Base-by-base conservation (phyloP, 805 yeast genomes). In the Ogataea philodendri region DNA sequence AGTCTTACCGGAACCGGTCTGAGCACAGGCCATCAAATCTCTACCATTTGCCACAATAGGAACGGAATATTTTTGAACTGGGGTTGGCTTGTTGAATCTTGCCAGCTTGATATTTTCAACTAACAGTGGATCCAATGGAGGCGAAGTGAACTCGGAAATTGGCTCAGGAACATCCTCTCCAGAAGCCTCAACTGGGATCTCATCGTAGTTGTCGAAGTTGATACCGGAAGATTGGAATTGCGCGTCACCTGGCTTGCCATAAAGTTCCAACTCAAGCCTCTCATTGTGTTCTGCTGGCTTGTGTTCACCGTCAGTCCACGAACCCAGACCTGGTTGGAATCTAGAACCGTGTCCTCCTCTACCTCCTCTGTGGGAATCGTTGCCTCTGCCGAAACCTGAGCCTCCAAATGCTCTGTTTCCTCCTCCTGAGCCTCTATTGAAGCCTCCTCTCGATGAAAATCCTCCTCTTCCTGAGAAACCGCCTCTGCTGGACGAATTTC, bases 1-100 rank as follows among this genome's bases (percentile, higher is more conserved):
- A 60, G 99, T 93, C 72, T 93, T 93, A 78, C 99, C 99, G 41
- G 97, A 89, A 55, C 98, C 98, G 3, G 98, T 93, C 41, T 96
- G 97, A 1, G 97, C 97, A 71, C 96, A 86, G 1, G 96, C 96
- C 44, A 93, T 67, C 32, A 93, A 63, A 56, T 90, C 97, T 49
- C 95, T 76, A 18, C 72, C 74, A 30, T 73, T 68, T 28, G 85
- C 65, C 18, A 86, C 67, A 15, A 78, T 68, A 4, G 98, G 97
- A 26, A 93, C 78, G 5, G 89, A 76, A 56, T 93, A 96, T 42
- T 87, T 77, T 64, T 93, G 99, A 47, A 93, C 86, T 4, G 97
- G 98, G 22, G 99, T 93, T 60, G 98, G 98, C 66, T 76, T 87
- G 48, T 85, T 78, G 73, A 90, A 93, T 66, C 96, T 80, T 26